A percentile compares a stretch with the other conserved stretches of the same genome.
Evolutionary conservation across 208 protist genomes (phyloP).

Genomic region (Jaenimonas drosophilae): DNA sequence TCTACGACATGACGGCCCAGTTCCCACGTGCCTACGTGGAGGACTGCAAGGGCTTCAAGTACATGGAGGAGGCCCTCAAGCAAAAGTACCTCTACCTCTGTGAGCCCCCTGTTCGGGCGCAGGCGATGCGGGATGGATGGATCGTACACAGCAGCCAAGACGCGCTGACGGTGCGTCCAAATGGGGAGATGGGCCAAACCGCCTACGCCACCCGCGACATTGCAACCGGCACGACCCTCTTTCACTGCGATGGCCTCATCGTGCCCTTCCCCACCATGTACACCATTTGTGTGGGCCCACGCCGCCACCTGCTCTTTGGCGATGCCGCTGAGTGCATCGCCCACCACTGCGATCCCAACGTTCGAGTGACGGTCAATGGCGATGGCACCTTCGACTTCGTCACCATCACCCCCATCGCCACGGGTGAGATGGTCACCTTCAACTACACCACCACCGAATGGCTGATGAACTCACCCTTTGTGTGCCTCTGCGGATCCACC

Average conservation of each 20-base stretch:
- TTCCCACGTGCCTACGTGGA: slow-evolving; percentile 45
- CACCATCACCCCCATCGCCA: slow-evolving; percentile 37
- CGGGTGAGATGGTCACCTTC: slow-evolving; percentile 77
- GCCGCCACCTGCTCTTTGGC: slow-evolving; percentile 73
- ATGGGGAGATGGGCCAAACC: slow-evolving; percentile 78
- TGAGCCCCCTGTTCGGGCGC: slow-evolving; percentile 69
- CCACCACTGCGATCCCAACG: slow-evolving; percentile 84
- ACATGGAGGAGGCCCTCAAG: slow-evolving; percentile 50
- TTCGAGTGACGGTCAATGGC: slow-evolving; percentile 39
- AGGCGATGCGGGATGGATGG: slow-evolving; percentile 79
- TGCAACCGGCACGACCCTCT: slow-evolving; percentile 27
- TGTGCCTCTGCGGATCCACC: slow-evolving; percentile 67
- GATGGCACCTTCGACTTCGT: slow-evolving; percentile 63
- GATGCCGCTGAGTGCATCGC: slow-evolving; percentile 83
- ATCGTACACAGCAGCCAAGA: slow-evolving; percentile 45
- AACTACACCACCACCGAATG: slow-evolving; percentile 87
- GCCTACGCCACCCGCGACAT: slow-evolving; percentile 57
- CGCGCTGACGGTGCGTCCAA: slow-evolving; percentile 46
- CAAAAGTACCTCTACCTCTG: slow-evolving; percentile 64
- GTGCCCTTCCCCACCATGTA: slow-evolving; percentile 86
- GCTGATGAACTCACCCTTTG: slow-evolving; percentile 80
- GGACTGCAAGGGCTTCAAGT: slow-evolving; percentile 57
- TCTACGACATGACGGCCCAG: slow-evolving; percentile 71
- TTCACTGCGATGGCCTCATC: slow-evolving; percentile 58
- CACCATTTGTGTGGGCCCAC: slow-evolving; percentile 73